Base-by-base conservation (phyloP, 495 filamentous ascomycete genomes). In the Neurospora hispaniola region DNA sequence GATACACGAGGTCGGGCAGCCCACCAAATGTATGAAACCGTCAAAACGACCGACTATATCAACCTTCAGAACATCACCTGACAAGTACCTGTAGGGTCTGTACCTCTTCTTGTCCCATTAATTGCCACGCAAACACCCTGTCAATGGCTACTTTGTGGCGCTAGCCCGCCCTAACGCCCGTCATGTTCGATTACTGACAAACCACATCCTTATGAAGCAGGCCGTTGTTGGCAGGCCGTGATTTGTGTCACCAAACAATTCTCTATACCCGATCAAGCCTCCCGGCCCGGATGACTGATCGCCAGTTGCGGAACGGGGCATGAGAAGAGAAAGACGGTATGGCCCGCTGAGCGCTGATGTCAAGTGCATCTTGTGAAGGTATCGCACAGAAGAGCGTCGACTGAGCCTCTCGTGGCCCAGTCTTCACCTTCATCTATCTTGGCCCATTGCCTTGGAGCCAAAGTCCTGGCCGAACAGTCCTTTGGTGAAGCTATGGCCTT, bases 131-230 rank as follows among this genome's bases (percentile, higher is more conserved):
- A 71, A 72, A 66, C 54, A 43, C 44, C 46, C 42, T 43, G 42
- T 14, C 48, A 38, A 38, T 42, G 14, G 40, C 31, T 41, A 23
- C 40, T 38, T 54, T 31, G 39, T 68, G 72, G 69, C 70, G 74
- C 73, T 71, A 75, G 41, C 38, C 42, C 70, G 75, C 71, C 79
- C 75, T 70, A 74, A 73, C 75, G 75, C 74, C 73, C 76, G 74
- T 70, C 73, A 69, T 71, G 44, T 20, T 31, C 69, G 38, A 76
- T 75, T 72, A 71, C 70, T 74, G 73, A 76, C 75, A 76, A 78
- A 77, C 78, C 71, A 43, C 66, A 68, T 74, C 71, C 71, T 12
- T 20, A 69, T 75, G 78, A 77, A 78, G 73, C 78, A 73, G 78
- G 77, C 78, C 71, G 69, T 43, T 78, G 75, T 75, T 77, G 70